A percentile compares a stretch with the other conserved stretches of the same genome.
These are phyloP conservation scores for Canavalia ensiformis DNA, from an alignment of 306 rosid genomes.

Conservation along the genomic window DNA sequence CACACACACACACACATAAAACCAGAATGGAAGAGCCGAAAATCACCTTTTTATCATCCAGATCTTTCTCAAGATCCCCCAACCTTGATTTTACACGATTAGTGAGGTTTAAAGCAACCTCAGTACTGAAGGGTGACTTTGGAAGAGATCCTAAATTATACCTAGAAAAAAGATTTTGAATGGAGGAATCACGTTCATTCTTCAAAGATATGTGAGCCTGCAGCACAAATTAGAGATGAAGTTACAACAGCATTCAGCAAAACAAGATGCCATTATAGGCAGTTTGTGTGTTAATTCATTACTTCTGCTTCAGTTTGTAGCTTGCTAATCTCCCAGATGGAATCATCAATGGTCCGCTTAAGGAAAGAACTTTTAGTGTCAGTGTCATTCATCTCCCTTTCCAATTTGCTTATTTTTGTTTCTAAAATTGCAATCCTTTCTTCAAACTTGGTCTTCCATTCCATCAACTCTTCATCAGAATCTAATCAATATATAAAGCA, in stretches of 20 bases:
- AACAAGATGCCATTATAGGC: constrained; percentile 38
- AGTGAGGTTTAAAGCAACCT: constrained; percentile 70
- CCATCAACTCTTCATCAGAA: constrained; percentile 89
- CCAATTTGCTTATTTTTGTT: constrained; percentile 68
- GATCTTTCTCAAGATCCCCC: constrained; percentile 77
- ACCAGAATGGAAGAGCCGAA: constrained; percentile 22
- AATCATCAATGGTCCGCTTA: constrained; percentile 50
- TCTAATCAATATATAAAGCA: constrained; percentile 59
- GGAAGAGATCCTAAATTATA: constrained; percentile 86
- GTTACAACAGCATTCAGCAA: constrained; percentile 37
- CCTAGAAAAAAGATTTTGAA: constrained; percentile 62
- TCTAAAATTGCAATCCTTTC: constrained; percentile 72
- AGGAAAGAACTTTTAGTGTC: constrained; percentile 58
- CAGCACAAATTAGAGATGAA: constrained; percentile 51
- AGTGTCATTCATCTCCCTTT: constrained; percentile 74
- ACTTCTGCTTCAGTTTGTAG: constrained; percentile 89
- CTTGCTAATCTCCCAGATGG: constrained; percentile 72
- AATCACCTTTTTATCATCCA: constrained; percentile 80
- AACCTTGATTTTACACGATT: constrained; percentile 76
- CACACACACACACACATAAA: not conserved
- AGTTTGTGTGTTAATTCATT: constrained; percentile 48
- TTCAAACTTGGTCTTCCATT: constrained; percentile 87
- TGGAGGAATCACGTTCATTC: constrained; percentile 81
- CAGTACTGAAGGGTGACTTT: constrained; percentile 69
- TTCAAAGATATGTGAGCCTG: constrained; percentile 81